Conservation (phyloP, 2,329 filamentous ascomycete species). For the Amauroascus verrucosus region DNA sequence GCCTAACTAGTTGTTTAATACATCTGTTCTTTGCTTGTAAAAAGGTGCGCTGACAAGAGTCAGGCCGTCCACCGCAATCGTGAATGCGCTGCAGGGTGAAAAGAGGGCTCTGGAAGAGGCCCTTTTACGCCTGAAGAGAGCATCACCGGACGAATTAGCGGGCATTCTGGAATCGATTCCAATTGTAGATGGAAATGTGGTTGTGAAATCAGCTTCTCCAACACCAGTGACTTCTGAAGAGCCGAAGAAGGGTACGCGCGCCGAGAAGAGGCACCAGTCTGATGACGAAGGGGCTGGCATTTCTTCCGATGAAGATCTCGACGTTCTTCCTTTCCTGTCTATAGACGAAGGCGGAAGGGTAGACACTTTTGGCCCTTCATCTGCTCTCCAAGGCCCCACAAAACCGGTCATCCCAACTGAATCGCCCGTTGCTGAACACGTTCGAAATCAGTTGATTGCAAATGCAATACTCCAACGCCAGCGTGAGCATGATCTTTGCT, state of each 20-base stretch:
- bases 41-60: conserved; percentile 3
- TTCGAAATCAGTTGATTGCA: conserved; percentile 20
- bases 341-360: conserved; percentile 16
- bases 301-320: conserved; percentile 17
- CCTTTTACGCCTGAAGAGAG: conserved; percentile 14
- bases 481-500: conserved; percentile 17
- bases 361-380: conserved; percentile 16
- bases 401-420: conserved; percentile 13
- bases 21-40: background rate
- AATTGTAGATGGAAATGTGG: conserved; percentile 14
- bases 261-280: conserved; percentile 10
- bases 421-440: conserved; percentile 15
- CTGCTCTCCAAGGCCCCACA: conserved; percentile 14
- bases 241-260: background rate
- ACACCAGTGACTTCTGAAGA: conserved; percentile 6
- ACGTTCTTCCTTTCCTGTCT: conserved; percentile 17
- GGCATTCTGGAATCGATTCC: conserved; percentile 14
- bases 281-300: conserved; percentile 15
- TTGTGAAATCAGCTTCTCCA: conserved; percentile 5
- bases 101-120: conserved; percentile 16
- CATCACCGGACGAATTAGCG: conserved; percentile 14
- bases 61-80: conserved; percentile 18
- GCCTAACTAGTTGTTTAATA: background rate
- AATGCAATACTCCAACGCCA: conserved; percentile 20
- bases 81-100: conserved; percentile 16